Conservation (phyloP, 2,329 filamentous ascomycete species). For the Fusarium xylarioides region DNA sequence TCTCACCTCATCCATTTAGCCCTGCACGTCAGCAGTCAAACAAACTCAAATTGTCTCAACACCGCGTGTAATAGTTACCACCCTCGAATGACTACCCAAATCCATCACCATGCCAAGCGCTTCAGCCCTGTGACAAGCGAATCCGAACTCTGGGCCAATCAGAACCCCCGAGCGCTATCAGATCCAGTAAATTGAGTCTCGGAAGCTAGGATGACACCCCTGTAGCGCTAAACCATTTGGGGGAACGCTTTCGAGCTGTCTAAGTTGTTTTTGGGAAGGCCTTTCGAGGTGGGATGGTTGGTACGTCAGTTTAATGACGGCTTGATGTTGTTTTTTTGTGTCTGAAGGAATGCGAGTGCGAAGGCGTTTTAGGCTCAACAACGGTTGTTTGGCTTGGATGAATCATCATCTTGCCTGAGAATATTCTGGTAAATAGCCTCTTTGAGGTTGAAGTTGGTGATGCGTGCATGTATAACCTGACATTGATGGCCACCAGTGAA, state of each 20-base stretch:
- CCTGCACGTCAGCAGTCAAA: background rate
- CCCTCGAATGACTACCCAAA: background rate
- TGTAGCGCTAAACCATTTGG: background rate
- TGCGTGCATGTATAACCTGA: fast-evolving
- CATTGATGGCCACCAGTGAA: background rate
- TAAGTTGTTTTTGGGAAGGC: constrained; percentile 15
- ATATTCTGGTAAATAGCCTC: fast-evolving
- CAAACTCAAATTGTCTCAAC: background rate
- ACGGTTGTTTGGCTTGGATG: background rate
- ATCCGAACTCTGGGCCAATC: constrained; percentile 17
- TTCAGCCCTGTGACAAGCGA: constrained; percentile 30
- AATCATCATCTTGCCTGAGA: fast-evolving
- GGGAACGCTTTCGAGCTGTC: constrained; percentile 7
- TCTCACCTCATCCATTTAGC: background rate
- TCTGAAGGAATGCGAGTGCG: constrained; percentile 6
- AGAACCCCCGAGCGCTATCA: background rate
- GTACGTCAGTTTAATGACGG: constrained; percentile 24
- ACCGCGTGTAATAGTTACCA: background rate
- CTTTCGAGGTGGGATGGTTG: constrained; percentile 20
- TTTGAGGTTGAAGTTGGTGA: background rate
- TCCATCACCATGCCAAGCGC: background rate
- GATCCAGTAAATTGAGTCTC: constrained; percentile 4
- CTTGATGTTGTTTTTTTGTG: constrained; percentile 4
- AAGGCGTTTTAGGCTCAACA: background rate
- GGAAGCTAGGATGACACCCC: constrained; percentile 10